phyloP scores from a whole-genome alignment of 2,329 filamentous ascomycete species.

The Cordyceps javanica region DNA sequence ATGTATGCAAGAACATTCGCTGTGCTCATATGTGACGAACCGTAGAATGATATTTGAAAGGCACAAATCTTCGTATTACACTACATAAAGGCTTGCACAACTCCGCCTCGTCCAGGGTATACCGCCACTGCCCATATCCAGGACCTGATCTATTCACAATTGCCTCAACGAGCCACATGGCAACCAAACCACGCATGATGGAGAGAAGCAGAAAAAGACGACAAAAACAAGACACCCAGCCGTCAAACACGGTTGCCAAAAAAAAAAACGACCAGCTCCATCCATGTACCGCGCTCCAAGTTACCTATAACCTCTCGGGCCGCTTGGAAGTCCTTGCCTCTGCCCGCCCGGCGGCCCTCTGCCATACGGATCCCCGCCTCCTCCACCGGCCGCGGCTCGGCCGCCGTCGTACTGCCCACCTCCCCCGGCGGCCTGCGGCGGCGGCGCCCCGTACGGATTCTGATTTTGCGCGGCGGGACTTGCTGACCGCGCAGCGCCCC shows the following conservation, averaged over 20 bases:
- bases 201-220: background rate
- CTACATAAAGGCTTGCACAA: background rate
- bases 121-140: background rate
- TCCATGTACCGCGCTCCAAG: background rate
- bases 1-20: background rate
- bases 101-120: background rate
- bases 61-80: background rate
- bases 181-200: background rate
- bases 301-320: conserved; percentile 36
- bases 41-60: background rate
- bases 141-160: background rate
- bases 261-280: background rate
- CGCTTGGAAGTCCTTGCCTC: conserved; percentile 39
- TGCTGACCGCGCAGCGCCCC: conserved; percentile 51
- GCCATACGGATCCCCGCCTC: conserved; percentile 13
- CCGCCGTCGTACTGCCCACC: conserved; percentile 23
- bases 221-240: conserved; percentile 4
- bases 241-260: too few species aligned
- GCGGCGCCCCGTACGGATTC: conserved; percentile 38
- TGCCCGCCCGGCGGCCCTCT: conserved; percentile 15
- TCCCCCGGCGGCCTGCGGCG: background rate
- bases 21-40: too few species aligned
- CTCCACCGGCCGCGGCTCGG: conserved; percentile 26
- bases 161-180: background rate
- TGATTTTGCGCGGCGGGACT: conserved; percentile 39